Conservation (phyloP, 2,329 filamentous ascomycete species). For the Sporothrix brunneoviolacea region DNA sequence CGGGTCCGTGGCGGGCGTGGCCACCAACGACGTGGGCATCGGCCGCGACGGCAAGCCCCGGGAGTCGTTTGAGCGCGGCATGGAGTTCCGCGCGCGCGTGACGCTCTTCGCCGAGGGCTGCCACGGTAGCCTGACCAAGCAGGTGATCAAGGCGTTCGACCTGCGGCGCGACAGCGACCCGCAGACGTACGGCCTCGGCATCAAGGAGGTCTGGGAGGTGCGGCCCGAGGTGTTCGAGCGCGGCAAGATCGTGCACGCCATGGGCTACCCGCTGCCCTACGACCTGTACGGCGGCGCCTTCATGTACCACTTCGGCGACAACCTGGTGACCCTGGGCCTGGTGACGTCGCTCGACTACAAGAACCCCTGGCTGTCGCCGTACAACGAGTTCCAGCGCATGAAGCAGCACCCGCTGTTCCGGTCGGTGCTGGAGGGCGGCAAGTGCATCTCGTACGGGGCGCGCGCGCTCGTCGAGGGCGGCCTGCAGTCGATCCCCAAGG, state of each 20-base stretch:
- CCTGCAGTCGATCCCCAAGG: conserved; percentile 96
- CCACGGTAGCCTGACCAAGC: conserved; percentile 90
- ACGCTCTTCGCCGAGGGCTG: conserved; percentile 93
- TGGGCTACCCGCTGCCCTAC: conserved; percentile 83
- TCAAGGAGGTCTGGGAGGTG: conserved; percentile 98
- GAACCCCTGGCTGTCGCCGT: conserved; percentile 94
- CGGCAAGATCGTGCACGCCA: conserved; percentile 77
- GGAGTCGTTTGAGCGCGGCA: conserved; percentile 87
- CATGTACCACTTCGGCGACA: conserved; percentile 99
- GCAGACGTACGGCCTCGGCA: conserved; percentile 88
- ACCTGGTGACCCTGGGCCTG: conserved; percentile 84
- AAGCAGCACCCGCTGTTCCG: conserved; percentile 94
- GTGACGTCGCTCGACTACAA: conserved; percentile 92
- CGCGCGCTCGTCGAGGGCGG: conserved; percentile 89
- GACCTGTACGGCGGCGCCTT: conserved; percentile 97
- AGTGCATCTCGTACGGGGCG: conserved; percentile 94
- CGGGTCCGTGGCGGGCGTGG: conserved; percentile 86
- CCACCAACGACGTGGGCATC: conserved; percentile 90
- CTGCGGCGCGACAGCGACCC: conserved; percentile 81
- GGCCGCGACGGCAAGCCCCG: conserved; percentile 76
- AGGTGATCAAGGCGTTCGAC: conserved; percentile 91
- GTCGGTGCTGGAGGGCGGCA: conserved; percentile 83
- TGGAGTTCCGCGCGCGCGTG: conserved; percentile 93
- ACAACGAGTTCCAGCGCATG: conserved; percentile 95
- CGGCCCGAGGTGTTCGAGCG: conserved; percentile 86